Conservation (phyloP, 2,329 filamentous ascomycete genomes). For the Thelonectria discophora region DNA sequence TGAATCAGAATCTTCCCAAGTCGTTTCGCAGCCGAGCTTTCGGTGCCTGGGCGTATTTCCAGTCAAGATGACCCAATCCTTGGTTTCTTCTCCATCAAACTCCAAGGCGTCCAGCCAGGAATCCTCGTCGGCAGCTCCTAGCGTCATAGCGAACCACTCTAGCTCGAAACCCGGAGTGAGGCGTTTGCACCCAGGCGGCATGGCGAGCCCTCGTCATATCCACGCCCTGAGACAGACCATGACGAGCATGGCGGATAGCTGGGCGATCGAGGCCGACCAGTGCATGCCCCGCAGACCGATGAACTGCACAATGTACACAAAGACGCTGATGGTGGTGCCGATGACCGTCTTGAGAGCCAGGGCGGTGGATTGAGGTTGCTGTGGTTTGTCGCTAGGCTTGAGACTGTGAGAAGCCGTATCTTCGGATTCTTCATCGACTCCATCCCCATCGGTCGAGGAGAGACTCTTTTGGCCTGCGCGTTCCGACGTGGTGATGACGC, state of each 20-base stretch:
- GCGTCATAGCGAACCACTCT: constrained; percentile 9
- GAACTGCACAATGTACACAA: constrained; percentile 44
- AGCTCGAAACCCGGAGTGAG: constrained; percentile 28
- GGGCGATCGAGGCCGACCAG: constrained; percentile 39
- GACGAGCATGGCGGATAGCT: constrained; percentile 34
- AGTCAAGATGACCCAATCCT: constrained; percentile 10
- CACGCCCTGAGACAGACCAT: constrained; percentile 40
- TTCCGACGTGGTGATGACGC: too few species aligned
- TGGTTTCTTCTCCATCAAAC: too few species aligned
- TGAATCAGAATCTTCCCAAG: too few species aligned
- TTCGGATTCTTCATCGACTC: too few species aligned
- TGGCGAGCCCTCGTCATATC: constrained; percentile 33
- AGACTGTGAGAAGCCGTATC: too few species aligned
- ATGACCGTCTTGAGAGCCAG: neutral
- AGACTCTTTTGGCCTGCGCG: too few species aligned
- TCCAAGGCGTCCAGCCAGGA: too few species aligned
- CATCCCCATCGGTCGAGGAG: too few species aligned
- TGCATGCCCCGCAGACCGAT: constrained; percentile 41
- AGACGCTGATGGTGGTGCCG: neutral
- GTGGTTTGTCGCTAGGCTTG: too few species aligned
- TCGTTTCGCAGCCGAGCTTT: too few species aligned
- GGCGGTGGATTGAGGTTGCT: too few species aligned
- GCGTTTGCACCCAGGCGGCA: neutral
- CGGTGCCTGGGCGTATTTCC: neutral
- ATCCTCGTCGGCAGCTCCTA: too few species aligned